A percentile compares a stretch with the other conserved stretches of the same genome.
Evolutionary conservation across 116 monocot species (phyloP).

Genomic region (Thalassia testudinum): DNA sequence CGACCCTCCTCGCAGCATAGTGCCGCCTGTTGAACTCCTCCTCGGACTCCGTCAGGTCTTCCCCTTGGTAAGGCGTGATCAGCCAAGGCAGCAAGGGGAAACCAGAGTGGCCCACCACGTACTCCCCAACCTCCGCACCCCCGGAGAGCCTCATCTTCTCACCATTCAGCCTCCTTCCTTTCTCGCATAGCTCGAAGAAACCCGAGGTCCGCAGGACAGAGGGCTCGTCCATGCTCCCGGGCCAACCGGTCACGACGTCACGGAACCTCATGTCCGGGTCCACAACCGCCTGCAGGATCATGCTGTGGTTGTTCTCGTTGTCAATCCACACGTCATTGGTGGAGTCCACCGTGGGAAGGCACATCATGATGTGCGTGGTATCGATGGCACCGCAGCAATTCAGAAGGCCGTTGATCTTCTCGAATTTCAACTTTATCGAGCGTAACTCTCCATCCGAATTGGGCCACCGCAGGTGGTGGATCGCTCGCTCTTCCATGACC

Average conservation of each 20-base stretch:
- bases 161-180: slow-evolving; percentile 33
- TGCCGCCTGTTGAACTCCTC: slow-evolving; percentile 58
- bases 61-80: slow-evolving; percentile 59
- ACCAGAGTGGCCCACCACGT: slow-evolving; percentile 48
- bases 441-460: slow-evolving; percentile 35
- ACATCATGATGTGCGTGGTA: slow-evolving; percentile 81
- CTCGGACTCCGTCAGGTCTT: slow-evolving; percentile 24
- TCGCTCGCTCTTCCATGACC: slow-evolving; percentile 62
- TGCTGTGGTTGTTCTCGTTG: slow-evolving; percentile 62
- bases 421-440: slow-evolving; percentile 49
- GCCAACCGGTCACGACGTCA: slow-evolving; percentile 86
- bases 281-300: slow-evolving; percentile 80
- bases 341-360: slow-evolving; percentile 50
- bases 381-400: slow-evolving; percentile 89
- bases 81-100: slow-evolving; percentile 86
- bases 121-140: slow-evolving; percentile 57
- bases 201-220: slow-evolving; percentile 45
- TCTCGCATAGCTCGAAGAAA: slow-evolving; percentile 68
- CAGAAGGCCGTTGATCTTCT: slow-evolving; percentile 55
- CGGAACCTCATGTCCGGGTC: slow-evolving; percentile 71
- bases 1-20: slow-evolving; percentile 37
- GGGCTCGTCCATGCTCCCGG: slow-evolving; percentile 56
- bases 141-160: slow-evolving; percentile 23
- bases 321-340: slow-evolving; percentile 62
- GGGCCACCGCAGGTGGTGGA: slow-evolving; percentile 72